Conservation (phyloP, 768 basidiomycete species). For the Lanmaoa rubissima region DNA sequence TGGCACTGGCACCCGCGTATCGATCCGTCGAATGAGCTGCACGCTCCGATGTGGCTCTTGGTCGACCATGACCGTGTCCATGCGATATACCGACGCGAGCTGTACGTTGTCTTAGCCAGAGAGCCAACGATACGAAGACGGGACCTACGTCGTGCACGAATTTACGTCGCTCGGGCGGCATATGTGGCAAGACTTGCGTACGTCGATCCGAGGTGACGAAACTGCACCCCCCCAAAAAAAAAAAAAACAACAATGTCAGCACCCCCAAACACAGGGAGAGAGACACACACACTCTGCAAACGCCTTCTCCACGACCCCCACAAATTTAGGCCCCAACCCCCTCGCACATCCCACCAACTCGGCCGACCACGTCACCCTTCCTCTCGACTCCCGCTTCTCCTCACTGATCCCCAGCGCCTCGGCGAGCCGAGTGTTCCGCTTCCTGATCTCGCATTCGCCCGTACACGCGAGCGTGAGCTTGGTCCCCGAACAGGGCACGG, state of each 20-base stretch:
- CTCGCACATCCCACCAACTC: conserved; percentile 63
- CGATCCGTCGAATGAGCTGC: conserved; percentile 76
- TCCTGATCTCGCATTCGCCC: conserved; percentile 78
- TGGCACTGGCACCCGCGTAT: conserved; percentile 78
- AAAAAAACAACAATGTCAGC: neutral
- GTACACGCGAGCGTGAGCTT: conserved; percentile 64
- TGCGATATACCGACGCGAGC: conserved; percentile 77
- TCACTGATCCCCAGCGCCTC: conserved; percentile 86
- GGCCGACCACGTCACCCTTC: conserved; percentile 52
- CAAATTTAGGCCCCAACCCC: conserved; percentile 53
- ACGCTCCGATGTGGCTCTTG: conserved; percentile 88
- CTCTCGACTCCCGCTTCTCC: conserved; percentile 39
- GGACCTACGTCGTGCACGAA: conserved; percentile 69
- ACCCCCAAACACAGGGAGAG: too few relatives aligned
- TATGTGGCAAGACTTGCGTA: conserved; percentile 73
- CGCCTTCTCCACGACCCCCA: conserved; percentile 71
- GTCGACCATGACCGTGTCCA: conserved; percentile 86
- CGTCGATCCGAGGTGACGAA: conserved; percentile 67
- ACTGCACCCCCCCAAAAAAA: conserved; percentile 32
- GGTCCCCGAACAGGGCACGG: conserved; percentile 60
- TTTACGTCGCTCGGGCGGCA: conserved; percentile 75
- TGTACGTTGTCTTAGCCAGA: conserved; percentile 20
- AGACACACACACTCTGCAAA: conserved; percentile 69
- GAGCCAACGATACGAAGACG: too few relatives aligned
- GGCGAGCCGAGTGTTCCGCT: conserved; percentile 85